These are phyloP conservation scores for Cercospora berteroae DNA, from an alignment of 2,329 filamentous ascomycete species.

Conservation along the genomic window DNA sequence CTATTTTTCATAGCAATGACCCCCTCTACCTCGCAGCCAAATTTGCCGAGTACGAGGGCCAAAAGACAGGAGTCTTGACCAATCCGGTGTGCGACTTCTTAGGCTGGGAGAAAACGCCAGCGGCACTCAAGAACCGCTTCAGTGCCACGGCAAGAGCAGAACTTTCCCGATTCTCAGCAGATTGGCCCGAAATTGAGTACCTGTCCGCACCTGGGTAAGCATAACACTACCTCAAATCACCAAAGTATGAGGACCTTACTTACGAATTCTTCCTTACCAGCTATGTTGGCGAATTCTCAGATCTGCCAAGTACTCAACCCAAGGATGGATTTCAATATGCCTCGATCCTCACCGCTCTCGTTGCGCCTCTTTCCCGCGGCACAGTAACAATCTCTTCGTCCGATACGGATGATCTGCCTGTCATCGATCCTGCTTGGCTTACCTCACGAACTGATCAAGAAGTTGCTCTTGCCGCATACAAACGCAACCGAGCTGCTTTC, in stretches of 20 bases:
- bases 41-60: slow-evolving; percentile 20
- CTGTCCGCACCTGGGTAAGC: slow-evolving; percentile 13
- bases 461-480: slow-evolving; percentile 36
- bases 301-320: slow-evolving; percentile 25
- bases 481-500: slow-evolving; percentile 30
- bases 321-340: slow-evolving; percentile 36
- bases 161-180: slow-evolving; percentile 20
- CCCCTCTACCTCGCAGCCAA: slow-evolving; percentile 14
- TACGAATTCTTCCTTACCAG: not conserved
- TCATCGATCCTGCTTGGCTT: slow-evolving; percentile 41
- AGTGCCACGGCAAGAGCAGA: slow-evolving; percentile 10
- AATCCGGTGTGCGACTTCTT: slow-evolving; percentile 23
- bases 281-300: slow-evolving; percentile 6
- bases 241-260: not conserved
- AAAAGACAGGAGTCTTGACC: slow-evolving; percentile 17
- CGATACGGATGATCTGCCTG: slow-evolving; percentile 31
- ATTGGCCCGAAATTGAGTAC: slow-evolving; percentile 30
- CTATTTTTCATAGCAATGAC: slow-evolving; percentile 13
- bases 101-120: slow-evolving; percentile 27
- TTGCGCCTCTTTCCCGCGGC: slow-evolving; percentile 39
- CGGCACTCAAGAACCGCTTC: slow-evolving; percentile 16
- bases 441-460: slow-evolving; percentile 20
- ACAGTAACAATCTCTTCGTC: slow-evolving; percentile 37
- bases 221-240: not conserved
- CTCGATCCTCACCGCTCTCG: slow-evolving; percentile 33